phyloP scores from a whole-genome alignment of 768 basidiomycete species.

The Chalciporus chontae region DNA sequence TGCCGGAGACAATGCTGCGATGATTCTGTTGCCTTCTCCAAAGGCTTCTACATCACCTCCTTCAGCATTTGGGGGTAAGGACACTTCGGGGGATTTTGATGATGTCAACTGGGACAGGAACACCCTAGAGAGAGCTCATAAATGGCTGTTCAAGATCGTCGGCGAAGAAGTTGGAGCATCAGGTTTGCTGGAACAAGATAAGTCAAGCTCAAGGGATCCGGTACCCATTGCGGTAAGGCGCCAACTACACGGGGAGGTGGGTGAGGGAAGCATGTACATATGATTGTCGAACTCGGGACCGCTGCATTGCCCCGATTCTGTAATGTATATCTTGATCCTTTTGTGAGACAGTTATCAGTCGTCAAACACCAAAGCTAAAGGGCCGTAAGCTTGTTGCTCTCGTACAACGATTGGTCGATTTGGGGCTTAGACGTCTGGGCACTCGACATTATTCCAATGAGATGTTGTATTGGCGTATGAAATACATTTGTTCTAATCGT shows the following conservation, averaged over 20 bases:
- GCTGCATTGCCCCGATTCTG: too few relatives aligned
- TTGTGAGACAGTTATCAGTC: background rate
- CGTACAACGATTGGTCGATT: too few relatives aligned
- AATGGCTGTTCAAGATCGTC: constrained; percentile 34
- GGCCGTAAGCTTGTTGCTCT: too few relatives aligned
- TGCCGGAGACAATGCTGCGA: background rate
- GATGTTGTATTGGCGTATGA: background rate
- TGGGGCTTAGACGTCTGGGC: too few relatives aligned
- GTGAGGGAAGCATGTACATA: constrained; percentile 54
- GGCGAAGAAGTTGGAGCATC: constrained; percentile 17
- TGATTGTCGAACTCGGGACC: constrained; percentile 14
- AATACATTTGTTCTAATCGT: constrained; percentile 1
- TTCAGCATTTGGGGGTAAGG: constrained; percentile 32
- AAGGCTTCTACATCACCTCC: constrained; percentile 43
- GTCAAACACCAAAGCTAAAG: background rate
- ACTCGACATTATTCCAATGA: background rate
- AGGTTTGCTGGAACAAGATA: constrained; percentile 9
- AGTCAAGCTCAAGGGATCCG: constrained; percentile 8
- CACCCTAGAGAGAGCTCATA: constrained; percentile 34
- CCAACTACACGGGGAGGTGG: constrained; percentile 28
- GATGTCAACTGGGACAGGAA: constrained; percentile 35
- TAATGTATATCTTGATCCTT: too few relatives aligned
- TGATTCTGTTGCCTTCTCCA: constrained; percentile 49
- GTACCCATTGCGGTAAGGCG: constrained; percentile 9
- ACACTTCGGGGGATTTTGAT: constrained; percentile 20